Base-by-base conservation (phyloP, 1,284 basidiomycete genomes). In the Cutaneotrichosporon dermatis region DNA sequence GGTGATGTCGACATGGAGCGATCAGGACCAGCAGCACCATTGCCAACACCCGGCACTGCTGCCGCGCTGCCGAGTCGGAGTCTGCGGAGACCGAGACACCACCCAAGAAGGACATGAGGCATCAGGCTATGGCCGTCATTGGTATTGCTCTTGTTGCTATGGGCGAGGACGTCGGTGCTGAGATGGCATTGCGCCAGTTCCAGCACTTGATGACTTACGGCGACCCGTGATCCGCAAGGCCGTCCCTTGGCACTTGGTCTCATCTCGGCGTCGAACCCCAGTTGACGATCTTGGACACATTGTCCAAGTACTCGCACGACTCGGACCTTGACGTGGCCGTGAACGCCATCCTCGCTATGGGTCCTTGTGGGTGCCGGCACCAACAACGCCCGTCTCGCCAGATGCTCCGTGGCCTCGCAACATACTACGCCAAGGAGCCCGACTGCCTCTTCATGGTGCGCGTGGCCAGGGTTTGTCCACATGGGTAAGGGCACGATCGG, bases 261-360 rank as follows among this genome's bases (percentile, higher is more conserved):
- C 55, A 85, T 98, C 73, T 92, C 88, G 75, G 87, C 92, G 13
- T 99, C 96, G 57, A 97, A 99, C 79, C 96, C 96, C 89, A 92
- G 78, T 84, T 98, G n/a, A 83, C 89, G 36, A 89, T 99, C 64
- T 86, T 99, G 67, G 96, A 99, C 78, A 98, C 93, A 0, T 86
- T 99, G 6, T 98, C 94, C n/a, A 97, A 96, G 77, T 99, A 99
- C 81, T 96, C 92, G 66, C 96, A 99, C 82, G 96, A 99, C 82
- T 94, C 89, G 72, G 96, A 99, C 78, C 86, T 98, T 41, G 85
- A 87, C 58, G 96, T 99, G 12, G 96, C 95, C 0, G 84, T 94
- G 59, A 99, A 98, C 72, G 91, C 96, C 34, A 99, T 99, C 77
- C 88, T 99, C 67, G 94, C 95, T 3, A 99, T 99, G 95, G 96